Evolutionary conservation across 2,329 filamentous ascomycete species (phyloP).

Genomic region (Bipolaris bicolor): DNA sequence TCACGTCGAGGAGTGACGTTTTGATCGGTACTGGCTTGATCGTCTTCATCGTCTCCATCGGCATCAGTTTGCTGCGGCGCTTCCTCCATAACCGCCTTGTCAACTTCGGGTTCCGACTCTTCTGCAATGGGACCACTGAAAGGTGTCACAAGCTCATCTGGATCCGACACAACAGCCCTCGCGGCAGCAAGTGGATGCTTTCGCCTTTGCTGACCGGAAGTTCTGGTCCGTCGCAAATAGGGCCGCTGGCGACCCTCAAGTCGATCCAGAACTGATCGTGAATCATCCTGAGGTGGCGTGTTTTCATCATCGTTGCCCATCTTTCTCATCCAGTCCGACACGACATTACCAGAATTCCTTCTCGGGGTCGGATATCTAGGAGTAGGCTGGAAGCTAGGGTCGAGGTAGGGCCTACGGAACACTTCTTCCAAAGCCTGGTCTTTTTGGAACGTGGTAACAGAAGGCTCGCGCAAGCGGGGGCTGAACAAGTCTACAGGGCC

Average conservation of each 20-base stretch:
- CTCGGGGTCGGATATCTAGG: constrained; percentile 58
- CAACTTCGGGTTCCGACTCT: constrained; percentile 52
- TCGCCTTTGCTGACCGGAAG: constrained; percentile 40
- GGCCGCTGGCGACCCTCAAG: constrained; percentile 61
- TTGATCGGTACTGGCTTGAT: constrained; percentile 40
- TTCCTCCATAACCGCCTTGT: constrained; percentile 51
- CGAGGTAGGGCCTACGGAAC: constrained; percentile 72
- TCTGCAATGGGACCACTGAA: constrained; percentile 50
- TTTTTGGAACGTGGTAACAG: constrained; percentile 85
- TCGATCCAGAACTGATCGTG: constrained; percentile 63
- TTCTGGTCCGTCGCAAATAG: constrained; percentile 59
- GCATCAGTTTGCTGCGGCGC: constrained; percentile 72
- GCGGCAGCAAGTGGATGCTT: constrained; percentile 59
- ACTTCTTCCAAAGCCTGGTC: constrained; percentile 91
- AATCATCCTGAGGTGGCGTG: constrained; percentile 66
- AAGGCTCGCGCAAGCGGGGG: constrained; percentile 81
- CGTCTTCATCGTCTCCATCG: constrained; percentile 85
- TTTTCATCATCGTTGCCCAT: constrained; percentile 66
- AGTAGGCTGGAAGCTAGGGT: constrained; percentile 54
- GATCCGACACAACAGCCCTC: constrained; percentile 64
- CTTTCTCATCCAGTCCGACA: constrained; percentile 87
- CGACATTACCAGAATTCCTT: constrained; percentile 78
- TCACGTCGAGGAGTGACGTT: constrained; percentile 23
- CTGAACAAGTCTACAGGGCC: constrained; percentile 68
- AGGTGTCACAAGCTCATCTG: constrained; percentile 51